These are phyloP conservation scores for Cucurbita maxima DNA, from an alignment of 306 rosid genomes.

Conservation along the genomic window DNA sequence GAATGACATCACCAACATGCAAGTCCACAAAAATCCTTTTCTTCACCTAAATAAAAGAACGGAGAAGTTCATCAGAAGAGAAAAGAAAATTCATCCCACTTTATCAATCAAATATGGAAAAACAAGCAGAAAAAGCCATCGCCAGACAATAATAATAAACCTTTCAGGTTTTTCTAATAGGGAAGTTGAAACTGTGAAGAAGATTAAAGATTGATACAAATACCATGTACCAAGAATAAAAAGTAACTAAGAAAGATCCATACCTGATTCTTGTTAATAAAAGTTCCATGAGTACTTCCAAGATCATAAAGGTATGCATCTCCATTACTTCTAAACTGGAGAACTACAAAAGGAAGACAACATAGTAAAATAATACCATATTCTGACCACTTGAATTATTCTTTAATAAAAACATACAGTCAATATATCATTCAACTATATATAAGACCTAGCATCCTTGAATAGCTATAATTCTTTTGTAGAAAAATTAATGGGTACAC, in stretches of 20 bases:
- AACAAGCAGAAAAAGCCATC: not conserved
- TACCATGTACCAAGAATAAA: not conserved
- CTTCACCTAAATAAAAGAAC: constrained; percentile 45
- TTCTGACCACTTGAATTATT: not conserved
- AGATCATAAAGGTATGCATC: constrained; percentile 78
- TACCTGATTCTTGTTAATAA: constrained; percentile 78
- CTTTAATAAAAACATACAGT: not conserved
- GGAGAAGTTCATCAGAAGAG: constrained; percentile 2
- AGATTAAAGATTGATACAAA: not conserved
- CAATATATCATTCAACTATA: not conserved
- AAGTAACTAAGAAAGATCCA: not conserved
- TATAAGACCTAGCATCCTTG: not conserved
- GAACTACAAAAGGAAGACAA: constrained; percentile 33
- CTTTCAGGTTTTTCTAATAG: not conserved
- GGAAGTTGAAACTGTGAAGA: not conserved
- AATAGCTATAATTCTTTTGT: not conserved
- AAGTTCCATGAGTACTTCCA: constrained; percentile 95
- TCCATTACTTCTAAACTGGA: constrained; percentile 75
- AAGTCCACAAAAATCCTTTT: constrained; percentile 52
- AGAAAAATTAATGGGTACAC: not conserved
- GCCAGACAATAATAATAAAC: not conserved
- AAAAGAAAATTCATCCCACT: not conserved
- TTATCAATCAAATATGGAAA: not conserved
- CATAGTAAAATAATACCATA: constrained; percentile 10
- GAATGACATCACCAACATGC: constrained; percentile 88